These are phyloP conservation scores for Dothistroma pini DNA, from an alignment of 2,329 filamentous ascomycete species.

Conservation along the genomic window DNA sequence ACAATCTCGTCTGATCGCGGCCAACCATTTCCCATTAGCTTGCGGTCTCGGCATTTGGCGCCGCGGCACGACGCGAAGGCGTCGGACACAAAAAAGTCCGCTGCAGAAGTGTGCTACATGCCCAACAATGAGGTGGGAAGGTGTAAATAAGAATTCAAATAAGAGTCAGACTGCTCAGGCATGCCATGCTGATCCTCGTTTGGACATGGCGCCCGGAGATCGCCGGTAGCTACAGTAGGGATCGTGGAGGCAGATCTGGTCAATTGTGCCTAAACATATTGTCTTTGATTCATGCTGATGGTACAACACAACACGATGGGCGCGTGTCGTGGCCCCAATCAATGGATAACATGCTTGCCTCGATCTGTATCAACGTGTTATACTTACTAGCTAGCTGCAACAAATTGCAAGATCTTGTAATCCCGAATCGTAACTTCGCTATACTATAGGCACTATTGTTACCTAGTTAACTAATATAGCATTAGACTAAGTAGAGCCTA, in stretches of 20 bases:
- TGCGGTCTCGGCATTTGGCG: background rate
- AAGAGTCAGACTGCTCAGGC: background rate
- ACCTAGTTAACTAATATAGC: no score
- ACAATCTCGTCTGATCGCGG: background rate
- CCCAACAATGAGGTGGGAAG: background rate
- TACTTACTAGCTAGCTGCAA: no score
- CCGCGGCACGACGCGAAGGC: background rate
- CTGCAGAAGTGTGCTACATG: background rate
- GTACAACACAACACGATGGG: background rate
- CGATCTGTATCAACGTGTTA: no score
- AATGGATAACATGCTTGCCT: background rate
- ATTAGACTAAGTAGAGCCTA: no score
- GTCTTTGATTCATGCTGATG: background rate
- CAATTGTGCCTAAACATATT: background rate
- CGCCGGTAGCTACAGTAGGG: background rate
- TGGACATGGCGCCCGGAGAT: background rate
- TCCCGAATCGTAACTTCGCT: no score
- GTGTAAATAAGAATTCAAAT: background rate
- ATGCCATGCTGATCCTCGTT: background rate
- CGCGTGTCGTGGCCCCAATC: background rate
- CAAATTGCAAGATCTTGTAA: no score
- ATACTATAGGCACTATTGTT: no score
- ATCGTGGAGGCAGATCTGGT: background rate
- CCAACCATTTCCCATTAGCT: background rate
- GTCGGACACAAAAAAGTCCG: background rate